Conservation (phyloP, 2,329 filamentous ascomycete species). For the Thielaviopsis musarum region DNA sequence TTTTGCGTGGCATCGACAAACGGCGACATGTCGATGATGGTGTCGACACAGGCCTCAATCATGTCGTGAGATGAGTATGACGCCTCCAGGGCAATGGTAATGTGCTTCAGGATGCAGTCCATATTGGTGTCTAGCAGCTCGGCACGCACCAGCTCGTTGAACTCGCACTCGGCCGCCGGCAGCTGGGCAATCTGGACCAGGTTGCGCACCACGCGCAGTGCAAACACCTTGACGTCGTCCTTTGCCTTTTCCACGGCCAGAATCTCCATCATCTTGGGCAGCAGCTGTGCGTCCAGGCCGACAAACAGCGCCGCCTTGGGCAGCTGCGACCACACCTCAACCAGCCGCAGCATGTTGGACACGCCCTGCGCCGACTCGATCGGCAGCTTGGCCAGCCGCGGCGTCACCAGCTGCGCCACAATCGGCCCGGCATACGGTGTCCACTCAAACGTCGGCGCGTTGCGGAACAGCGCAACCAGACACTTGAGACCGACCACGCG, state of each 20-base stretch:
- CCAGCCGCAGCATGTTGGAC: slow-evolving; percentile 64
- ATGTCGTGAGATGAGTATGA: slow-evolving; percentile 51
- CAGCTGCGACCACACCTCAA: slow-evolving; percentile 64
- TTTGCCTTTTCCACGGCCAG: slow-evolving; percentile 58
- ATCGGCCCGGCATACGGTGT: slow-evolving; percentile 51
- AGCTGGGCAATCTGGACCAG: slow-evolving; percentile 44
- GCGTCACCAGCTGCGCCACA: slow-evolving; percentile 57
- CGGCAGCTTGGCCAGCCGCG: slow-evolving; percentile 61
- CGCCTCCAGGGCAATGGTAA: slow-evolving; percentile 49
- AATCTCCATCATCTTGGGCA: slow-evolving; percentile 56
- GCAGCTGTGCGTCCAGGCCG: slow-evolving; percentile 39
- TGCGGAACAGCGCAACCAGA: slow-evolving; percentile 60
- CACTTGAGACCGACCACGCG: slow-evolving; percentile 67
- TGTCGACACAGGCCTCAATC: slow-evolving; percentile 61
- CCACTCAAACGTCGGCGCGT: slow-evolving; percentile 57
- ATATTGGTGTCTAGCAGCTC: slow-evolving; percentile 40
- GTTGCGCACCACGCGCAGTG: slow-evolving; percentile 58
- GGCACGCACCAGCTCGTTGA: slow-evolving; percentile 36
- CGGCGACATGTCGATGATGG: slow-evolving; percentile 58
- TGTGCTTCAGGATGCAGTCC: slow-evolving; percentile 45
- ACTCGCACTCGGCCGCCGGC: slow-evolving; percentile 36
- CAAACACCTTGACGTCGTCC: slow-evolving; percentile 71
- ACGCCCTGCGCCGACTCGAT: slow-evolving; percentile 78
- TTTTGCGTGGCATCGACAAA: slow-evolving; percentile 52
- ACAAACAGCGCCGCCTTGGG: slow-evolving; percentile 53